These are phyloP conservation scores for Citrus medica DNA, from an alignment of 345 rosid genomes.

Conservation along the genomic window DNA sequence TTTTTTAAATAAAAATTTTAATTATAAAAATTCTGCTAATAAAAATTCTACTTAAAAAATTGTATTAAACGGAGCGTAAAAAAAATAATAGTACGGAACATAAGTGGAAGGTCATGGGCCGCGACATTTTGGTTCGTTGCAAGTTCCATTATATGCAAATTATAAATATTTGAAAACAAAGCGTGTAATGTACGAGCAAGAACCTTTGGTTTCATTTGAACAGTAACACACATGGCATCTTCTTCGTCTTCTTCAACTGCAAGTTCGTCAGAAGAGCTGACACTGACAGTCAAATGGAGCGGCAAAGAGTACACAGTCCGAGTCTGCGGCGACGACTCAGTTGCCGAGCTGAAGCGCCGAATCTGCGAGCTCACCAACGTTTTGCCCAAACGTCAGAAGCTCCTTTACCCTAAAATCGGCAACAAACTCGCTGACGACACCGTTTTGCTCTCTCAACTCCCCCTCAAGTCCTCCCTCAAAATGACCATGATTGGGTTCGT, in stretches of 20 bases:
- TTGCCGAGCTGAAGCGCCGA: conserved; percentile 87
- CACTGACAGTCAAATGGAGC: conserved; percentile 82
- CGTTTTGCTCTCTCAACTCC: conserved; percentile 62
- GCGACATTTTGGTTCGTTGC: too few species aligned
- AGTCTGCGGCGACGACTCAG: conserved; percentile 84
- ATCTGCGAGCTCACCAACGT: conserved; percentile 82
- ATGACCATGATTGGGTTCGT: conserved; percentile 94
- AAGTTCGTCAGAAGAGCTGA: conserved; percentile 59
- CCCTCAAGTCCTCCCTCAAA: conserved; percentile 82
- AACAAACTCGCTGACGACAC: conserved; percentile 80
- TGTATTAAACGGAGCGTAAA: too few species aligned
- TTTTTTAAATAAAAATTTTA: too few species aligned
- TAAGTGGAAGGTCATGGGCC: too few species aligned
- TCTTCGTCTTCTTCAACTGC: neutral
- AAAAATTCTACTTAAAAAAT: too few species aligned
- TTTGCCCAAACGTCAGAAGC: conserved; percentile 91
- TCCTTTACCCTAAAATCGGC: conserved; percentile 87
- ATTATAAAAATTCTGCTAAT: too few species aligned
- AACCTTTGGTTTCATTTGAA: neutral
- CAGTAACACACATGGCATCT: neutral
- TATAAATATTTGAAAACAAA: neutral
- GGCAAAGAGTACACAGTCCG: conserved; percentile 87
- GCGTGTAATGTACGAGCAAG: neutral
- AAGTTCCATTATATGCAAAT: too few species aligned
- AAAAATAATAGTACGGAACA: too few species aligned